Base-by-base conservation (phyloP, 192 early-diverging fungal genomes). In the Phycomyces blakesleeanus region DNA sequence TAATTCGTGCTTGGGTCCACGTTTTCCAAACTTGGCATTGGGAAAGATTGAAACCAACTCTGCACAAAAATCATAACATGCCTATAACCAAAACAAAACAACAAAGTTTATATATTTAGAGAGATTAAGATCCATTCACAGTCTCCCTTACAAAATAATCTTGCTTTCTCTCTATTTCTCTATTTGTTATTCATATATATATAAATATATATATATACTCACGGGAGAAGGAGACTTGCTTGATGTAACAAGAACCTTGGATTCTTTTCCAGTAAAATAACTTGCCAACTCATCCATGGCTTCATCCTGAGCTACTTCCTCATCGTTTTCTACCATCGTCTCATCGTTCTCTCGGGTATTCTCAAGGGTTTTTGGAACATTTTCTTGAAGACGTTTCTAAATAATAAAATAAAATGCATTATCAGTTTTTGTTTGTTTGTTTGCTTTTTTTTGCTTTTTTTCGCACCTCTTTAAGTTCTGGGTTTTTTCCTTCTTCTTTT, bases 231-330 rank as follows among this genome's bases (percentile, higher is more conserved):
- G 76, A 27, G 83, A 64, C 63, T 84, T 87, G 63, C 81, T 88
- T 16, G 97, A 96, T 12, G 97, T 99, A 7, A 99, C 83, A 16
- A 98, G 76, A 39, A 99, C 86, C 78, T 99, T 99, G 53, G 97
- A 94, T 47, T 84, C 69, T 49, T 87, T 64, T 22, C 95, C 96
- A 49, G 82, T 82, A 73, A 97, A 98, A 76, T 96, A 97, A 66
- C 82, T 64, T 1, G 93, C 85, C 82, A 94, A 85, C 69, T 93
- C 94, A 63, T 91, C 93, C 34, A 88, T 76, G 21, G 90, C 91
- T 65, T 90, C 87, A 44, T 91, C 92, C n/a, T 87, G 81, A 29
- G 85, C 85, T 26, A 96, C 87, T 50, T 95, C 93, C 38, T 91
- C 87, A 20, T 88, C 87, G 16, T 75, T 74, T 2, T 73, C 77